Evolutionary conservation across 495 filamentous ascomycete species (phyloP).

Genomic region (Aspergillus saccharolyticus): DNA sequence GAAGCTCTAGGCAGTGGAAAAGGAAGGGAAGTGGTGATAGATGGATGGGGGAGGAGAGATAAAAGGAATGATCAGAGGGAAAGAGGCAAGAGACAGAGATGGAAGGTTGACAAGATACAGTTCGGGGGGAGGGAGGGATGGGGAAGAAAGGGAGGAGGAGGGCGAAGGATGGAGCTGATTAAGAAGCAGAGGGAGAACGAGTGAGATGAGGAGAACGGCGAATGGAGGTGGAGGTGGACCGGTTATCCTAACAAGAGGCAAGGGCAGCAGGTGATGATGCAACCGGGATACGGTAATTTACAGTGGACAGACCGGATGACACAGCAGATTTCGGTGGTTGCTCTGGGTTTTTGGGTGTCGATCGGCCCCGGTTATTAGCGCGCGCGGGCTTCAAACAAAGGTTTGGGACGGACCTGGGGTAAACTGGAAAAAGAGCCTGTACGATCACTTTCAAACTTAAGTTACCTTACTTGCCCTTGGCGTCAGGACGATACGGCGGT

Average conservation of each 20-base stretch:
- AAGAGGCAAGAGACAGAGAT: constrained; percentile 17
- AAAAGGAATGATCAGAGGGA: constrained; percentile 20
- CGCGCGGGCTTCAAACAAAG: neutral
- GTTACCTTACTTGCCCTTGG: no score
- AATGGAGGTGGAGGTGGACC: constrained; percentile 23
- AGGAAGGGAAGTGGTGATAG: neutral
- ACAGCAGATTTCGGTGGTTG: constrained; percentile 15
- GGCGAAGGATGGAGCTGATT: constrained; percentile 37
- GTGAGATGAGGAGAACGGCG: constrained; percentile 29
- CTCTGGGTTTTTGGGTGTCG: constrained; percentile 15
- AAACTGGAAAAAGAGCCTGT: neutral
- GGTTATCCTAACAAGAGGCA: constrained; percentile 23
- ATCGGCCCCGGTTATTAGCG: constrained; percentile 23
- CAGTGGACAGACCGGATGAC: constrained; percentile 22
- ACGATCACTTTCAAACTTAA: no score
- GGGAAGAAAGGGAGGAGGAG: constrained; percentile 22
- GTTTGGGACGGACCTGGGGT: constrained; percentile 17
- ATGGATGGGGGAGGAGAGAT: constrained; percentile 8
- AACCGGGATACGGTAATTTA: constrained; percentile 37
- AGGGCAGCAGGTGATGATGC: constrained; percentile 35
- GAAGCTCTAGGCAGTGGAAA: constrained; percentile 2
- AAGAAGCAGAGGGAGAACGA: constrained; percentile 30
- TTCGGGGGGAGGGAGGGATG: constrained; percentile 17
- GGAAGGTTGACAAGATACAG: constrained; percentile 17
- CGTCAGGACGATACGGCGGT: neutral